phyloP scores from a whole-genome alignment of 495 filamentous ascomycete species.

The Margaritispora aquatica region DNA sequence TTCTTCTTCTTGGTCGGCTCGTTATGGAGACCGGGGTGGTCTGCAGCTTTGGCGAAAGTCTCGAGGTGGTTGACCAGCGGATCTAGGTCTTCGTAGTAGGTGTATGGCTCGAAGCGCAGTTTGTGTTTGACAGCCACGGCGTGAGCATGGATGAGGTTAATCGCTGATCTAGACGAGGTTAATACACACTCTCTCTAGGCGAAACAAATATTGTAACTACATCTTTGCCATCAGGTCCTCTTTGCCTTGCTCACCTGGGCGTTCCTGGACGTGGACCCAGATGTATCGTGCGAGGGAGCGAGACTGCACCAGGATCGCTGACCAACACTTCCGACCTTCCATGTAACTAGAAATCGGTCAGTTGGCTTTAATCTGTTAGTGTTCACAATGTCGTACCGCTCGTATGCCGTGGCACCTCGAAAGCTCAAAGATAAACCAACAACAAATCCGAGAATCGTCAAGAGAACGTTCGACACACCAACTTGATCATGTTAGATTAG shows the following conservation, averaged over 20 bases:
- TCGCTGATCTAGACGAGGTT: background rate
- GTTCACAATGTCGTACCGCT: slow-evolving; percentile 37
- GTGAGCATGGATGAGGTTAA: slow-evolving; percentile 70
- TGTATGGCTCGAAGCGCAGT: slow-evolving; percentile 80
- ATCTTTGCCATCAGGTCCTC: slow-evolving; percentile 64
- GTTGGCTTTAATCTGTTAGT: background rate
- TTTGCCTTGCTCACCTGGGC: slow-evolving; percentile 45
- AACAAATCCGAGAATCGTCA: slow-evolving; percentile 89
- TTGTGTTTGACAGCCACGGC: slow-evolving; percentile 73
- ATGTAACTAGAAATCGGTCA: slow-evolving; percentile 35
- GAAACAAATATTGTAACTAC: too few relatives aligned
- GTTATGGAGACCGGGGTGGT: slow-evolving; percentile 28
- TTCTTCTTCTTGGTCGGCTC: slow-evolving; percentile 27
- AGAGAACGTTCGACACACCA: slow-evolving; percentile 59
- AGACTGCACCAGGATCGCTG: slow-evolving; percentile 62
- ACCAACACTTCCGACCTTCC: slow-evolving; percentile 74
- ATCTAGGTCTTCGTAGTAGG: slow-evolving; percentile 62
- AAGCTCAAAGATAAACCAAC: slow-evolving; percentile 79
- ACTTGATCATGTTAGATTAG: slow-evolving; percentile 27
- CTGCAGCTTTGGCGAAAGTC: slow-evolving; percentile 64
- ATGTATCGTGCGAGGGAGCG: slow-evolving; percentile 71
- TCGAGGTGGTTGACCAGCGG: slow-evolving; percentile 53
- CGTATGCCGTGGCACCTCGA: slow-evolving; percentile 79
- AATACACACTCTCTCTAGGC: too few relatives aligned
- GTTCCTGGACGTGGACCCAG: slow-evolving; percentile 68